phyloP scores from a whole-genome alignment of 257 asterid genomes.

The Schizonepeta tenuifolia region DNA sequence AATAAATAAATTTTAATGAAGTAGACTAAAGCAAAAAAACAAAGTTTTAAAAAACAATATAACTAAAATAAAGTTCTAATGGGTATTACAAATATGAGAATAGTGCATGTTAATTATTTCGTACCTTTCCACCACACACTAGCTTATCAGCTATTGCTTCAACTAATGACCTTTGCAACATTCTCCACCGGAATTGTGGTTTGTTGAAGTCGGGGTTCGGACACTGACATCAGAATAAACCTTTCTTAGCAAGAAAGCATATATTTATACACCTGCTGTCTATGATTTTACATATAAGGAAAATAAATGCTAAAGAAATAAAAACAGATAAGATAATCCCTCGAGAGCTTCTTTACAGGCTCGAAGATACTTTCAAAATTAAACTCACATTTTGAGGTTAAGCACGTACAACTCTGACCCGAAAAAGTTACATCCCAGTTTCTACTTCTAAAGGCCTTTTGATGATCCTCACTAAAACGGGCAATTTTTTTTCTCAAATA shows the following conservation, averaged over 20 bases:
- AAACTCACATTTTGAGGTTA: no score
- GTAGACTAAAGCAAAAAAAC: background rate
- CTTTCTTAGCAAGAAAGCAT: conserved; percentile 26
- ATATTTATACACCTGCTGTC: background rate
- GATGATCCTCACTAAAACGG: no score
- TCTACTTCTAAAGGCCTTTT: no score
- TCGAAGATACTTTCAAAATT: no score
- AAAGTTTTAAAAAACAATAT: background rate
- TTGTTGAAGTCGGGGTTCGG: conserved; percentile 97
- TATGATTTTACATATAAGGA: conserved; percentile 3
- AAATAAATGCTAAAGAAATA: background rate
- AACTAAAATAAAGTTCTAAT: conserved; percentile 12
- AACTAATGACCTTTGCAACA: conserved; percentile 83
- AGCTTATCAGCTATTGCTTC: conserved; percentile 81
- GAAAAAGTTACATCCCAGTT: background rate
- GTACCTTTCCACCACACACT: conserved; percentile 72
- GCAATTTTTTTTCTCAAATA: no score
- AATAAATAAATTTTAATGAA: background rate
- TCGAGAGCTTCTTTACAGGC: no score
- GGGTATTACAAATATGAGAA: background rate
- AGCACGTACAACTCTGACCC: background rate
- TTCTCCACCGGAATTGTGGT: conserved; percentile 83
- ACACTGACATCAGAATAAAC: conserved; percentile 59
- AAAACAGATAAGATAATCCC: background rate
- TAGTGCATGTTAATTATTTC: conserved; percentile 12